Evolutionary conservation across 2,329 filamentous ascomycete genomes (phyloP).

Genomic region (Aureobasidium sp.): DNA sequence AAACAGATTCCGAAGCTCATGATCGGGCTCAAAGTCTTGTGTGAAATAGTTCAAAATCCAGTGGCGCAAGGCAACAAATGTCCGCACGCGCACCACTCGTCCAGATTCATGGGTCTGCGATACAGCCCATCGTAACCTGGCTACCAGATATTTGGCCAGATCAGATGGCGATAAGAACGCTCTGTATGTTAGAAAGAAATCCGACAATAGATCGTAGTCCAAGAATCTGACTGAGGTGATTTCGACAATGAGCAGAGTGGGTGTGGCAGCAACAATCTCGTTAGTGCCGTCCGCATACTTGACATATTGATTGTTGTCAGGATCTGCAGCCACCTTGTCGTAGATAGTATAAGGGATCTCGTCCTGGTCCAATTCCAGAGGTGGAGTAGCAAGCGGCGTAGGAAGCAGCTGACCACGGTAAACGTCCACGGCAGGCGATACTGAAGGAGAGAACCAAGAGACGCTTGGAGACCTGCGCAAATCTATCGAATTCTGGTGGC

Average conservation of each 20-base stretch:
- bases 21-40: constrained; percentile 81
- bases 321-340: constrained; percentile 70
- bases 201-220: constrained; percentile 92
- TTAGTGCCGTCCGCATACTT: constrained; percentile 66
- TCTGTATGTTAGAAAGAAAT: constrained; percentile 95
- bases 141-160: constrained; percentile 75
- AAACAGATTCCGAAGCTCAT: constrained; percentile 66
- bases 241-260: constrained; percentile 84
- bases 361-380: neutral
- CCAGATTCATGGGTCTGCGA: constrained; percentile 73
- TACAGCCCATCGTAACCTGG: constrained; percentile 81
- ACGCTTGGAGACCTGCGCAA: constrained; percentile 8
- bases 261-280: constrained; percentile 81
- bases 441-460: constrained; percentile 13
- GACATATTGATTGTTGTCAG: constrained; percentile 75
- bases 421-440: neutral
- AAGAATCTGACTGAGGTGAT: constrained; percentile 94
- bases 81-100: constrained; percentile 88
- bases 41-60: constrained; percentile 98
- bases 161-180: constrained; percentile 72
- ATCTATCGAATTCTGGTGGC: constrained; percentile 11
- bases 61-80: constrained; percentile 89
- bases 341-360: constrained; percentile 60
- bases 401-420: neutral
- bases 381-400: neutral